Evolutionary conservation across 805 yeast genomes (phyloP), one percentile per base, ranked within the genome.

Genomic region (Zygotorulaspora sp.): DNA sequence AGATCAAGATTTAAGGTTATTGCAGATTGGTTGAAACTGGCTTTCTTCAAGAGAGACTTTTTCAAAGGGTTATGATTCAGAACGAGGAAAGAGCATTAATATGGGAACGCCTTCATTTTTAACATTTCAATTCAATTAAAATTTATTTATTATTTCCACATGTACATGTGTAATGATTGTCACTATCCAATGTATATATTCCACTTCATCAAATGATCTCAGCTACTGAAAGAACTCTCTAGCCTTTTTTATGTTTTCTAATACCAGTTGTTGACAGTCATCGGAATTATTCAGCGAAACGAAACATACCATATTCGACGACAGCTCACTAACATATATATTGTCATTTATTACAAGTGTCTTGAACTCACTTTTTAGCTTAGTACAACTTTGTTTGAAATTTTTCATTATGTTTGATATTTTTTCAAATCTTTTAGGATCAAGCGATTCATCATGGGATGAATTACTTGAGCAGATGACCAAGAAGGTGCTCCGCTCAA

Each of bases 341-440:
- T 59, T 57, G 35, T 67, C 95, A 42, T 82, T 79, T 22, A 90
- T 70, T 13, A 83, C 77, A 34, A 90, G 63, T 32, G 84, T 80
- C 47, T 75, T 80, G 61, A 90, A 86, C 50, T 86, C 89, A 4
- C 96, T 77, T 55, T 95, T 75, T 53, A 90, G 70, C 59, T 87
- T 89, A 35, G 84, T 78, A 30, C 92, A 87, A 49, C 94, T 83
- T 62, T 90, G 97, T 55, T 92, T 88, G 63, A 85, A 90, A 17
- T 95, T 87, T 57, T 90, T 90, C 70, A 90, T 86, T 42, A 90
- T 88, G 59, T 87, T 89, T 16, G 95, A 83, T 16, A 90, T 88
- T 58, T 89, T 90, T 57, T 90, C 97, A 55, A 89, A 90, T 52
- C 97, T 69, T 52, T 90, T 87, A 5, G 97, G 96, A 53, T 90